Evolutionary conservation across 352 stramenopile species (phyloP).

Genomic region (Elongisporangium senticosum): DNA sequence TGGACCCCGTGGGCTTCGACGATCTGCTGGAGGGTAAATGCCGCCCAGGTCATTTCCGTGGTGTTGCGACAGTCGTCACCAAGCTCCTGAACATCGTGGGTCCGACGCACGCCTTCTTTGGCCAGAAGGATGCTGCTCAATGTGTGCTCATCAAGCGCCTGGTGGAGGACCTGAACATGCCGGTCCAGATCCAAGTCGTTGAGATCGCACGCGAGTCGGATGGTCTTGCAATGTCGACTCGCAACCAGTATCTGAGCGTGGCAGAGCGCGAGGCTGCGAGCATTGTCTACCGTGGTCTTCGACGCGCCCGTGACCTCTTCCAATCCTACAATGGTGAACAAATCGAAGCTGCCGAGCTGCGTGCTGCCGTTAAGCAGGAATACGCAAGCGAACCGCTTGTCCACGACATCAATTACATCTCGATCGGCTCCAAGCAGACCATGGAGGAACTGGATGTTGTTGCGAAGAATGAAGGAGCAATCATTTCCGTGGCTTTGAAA

Average conservation of each 20-base stretch:
- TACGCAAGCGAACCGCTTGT: slow-evolving; percentile 89
- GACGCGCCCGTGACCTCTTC: slow-evolving; percentile 43
- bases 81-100: slow-evolving; percentile 99
- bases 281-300: slow-evolving; percentile 85
- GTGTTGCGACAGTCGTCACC: slow-evolving; percentile 98
- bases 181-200: slow-evolving; percentile 89
- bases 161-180: slow-evolving; percentile 96
- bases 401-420: slow-evolving; percentile 94
- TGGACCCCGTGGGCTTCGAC: slow-evolving; percentile 94
- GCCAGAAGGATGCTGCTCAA: slow-evolving; percentile 98
- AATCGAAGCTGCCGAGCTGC: slow-evolving; percentile 29
- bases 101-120: slow-evolving; percentile 97
- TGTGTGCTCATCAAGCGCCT: slow-evolving; percentile 94
- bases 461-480: slow-evolving; percentile 47
- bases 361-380: slow-evolving; percentile 34
- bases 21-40: slow-evolving; percentile 88
- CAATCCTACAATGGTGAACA: slow-evolving; percentile 13
- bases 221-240: slow-evolving; percentile 96
- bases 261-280: slow-evolving; percentile 85
- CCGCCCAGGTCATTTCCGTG: slow-evolving; percentile 96
- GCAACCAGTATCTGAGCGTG: slow-evolving; percentile 96
- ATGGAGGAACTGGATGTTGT: slow-evolving; percentile 92
- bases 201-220: slow-evolving; percentile 92
- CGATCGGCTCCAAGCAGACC: slow-evolving; percentile 90
- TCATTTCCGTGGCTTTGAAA: slow-evolving; percentile 94